phyloP scores from a whole-genome alignment of 495 filamentous ascomycete species.

The Rostrohypoxylon terebratum region DNA sequence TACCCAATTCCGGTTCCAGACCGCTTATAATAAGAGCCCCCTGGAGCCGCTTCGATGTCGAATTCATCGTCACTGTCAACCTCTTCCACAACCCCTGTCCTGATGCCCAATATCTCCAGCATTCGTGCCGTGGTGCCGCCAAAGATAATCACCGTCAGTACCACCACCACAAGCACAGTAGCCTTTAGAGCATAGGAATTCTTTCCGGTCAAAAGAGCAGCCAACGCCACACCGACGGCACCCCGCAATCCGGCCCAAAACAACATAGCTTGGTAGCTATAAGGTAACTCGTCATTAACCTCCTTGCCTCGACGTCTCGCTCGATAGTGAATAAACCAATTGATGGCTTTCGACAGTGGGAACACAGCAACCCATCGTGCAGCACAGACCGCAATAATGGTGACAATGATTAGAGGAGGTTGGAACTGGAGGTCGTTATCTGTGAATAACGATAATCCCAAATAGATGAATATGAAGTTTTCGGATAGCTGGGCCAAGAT shows the following conservation, averaged over 20 bases:
- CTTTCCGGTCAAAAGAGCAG: slow-evolving; percentile 83
- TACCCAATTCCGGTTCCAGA: slow-evolving; percentile 77
- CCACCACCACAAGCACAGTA: slow-evolving; percentile 95
- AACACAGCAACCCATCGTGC: slow-evolving; percentile 95
- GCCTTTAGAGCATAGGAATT: slow-evolving; percentile 85
- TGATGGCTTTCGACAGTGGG: slow-evolving; percentile 88
- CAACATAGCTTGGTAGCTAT: slow-evolving; percentile 94
- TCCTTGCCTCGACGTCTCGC: slow-evolving; percentile 82
- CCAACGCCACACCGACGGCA: slow-evolving; percentile 94
- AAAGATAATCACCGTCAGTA: slow-evolving; percentile 98
- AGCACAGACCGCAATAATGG: slow-evolving; percentile 88
- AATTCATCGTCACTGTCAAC: slow-evolving; percentile 98
- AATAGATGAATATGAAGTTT: slow-evolving; percentile 99
- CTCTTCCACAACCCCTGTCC: slow-evolving; percentile 95
- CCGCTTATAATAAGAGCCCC: slow-evolving; percentile 79
- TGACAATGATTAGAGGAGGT: slow-evolving; percentile 93
- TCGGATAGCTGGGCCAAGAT: slow-evolving; percentile 94
- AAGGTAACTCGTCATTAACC: slow-evolving; percentile 88
- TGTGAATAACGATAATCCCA: slow-evolving; percentile 93
- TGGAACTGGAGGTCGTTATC: slow-evolving; percentile 89
- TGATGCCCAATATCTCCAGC: slow-evolving; percentile 94
- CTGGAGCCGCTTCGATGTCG: slow-evolving; percentile 87
- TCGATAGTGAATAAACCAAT: slow-evolving; percentile 93
- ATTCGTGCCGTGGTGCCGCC: slow-evolving; percentile 98
- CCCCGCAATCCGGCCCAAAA: slow-evolving; percentile 98